These are phyloP conservation scores for Saksenaea vasiformis DNA, from an alignment of 371 early-diverging fungal species.

Conservation along the genomic window DNA sequence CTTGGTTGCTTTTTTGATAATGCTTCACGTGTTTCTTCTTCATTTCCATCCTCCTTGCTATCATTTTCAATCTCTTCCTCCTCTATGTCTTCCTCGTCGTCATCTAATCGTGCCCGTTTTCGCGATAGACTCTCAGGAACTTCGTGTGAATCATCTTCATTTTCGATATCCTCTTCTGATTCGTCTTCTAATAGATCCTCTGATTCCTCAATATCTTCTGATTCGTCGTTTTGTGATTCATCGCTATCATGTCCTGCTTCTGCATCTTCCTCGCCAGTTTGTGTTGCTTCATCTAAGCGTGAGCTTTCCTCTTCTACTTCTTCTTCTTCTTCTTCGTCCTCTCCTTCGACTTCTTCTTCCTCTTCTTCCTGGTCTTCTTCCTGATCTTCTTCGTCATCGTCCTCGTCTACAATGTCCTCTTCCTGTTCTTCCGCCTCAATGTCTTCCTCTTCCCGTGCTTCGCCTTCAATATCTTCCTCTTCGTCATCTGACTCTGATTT, in stretches of 20 bases:
- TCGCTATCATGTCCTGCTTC: not conserved
- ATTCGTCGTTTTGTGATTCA: not conserved
- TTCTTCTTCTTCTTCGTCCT: not conserved
- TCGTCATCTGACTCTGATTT: constrained; percentile 6
- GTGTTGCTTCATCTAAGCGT: not conserved
- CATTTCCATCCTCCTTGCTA: constrained; percentile 1
- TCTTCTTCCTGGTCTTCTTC: not conserved
- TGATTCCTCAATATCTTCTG: not conserved
- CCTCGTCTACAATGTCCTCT: not conserved
- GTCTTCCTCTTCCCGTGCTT: not conserved
- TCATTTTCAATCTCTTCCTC: not conserved
- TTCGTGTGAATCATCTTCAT: not conserved
- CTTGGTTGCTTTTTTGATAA: not conserved
- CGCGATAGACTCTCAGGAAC: not conserved
- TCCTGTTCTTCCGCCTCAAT: constrained; percentile 1
- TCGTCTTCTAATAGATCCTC: not conserved
- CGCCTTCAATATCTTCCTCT: not conserved
- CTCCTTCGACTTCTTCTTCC: not conserved
- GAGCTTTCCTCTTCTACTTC: not conserved
- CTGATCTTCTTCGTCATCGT: not conserved
- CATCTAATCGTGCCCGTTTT: not conserved
- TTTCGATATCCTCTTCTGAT: not conserved
- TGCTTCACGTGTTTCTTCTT: constrained; percentile 8
- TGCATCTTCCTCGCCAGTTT: not conserved
- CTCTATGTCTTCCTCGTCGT: not conserved